phyloP scores from a whole-genome alignment of 805 yeast species.

The Nakazawaea ishiwadae region DNA sequence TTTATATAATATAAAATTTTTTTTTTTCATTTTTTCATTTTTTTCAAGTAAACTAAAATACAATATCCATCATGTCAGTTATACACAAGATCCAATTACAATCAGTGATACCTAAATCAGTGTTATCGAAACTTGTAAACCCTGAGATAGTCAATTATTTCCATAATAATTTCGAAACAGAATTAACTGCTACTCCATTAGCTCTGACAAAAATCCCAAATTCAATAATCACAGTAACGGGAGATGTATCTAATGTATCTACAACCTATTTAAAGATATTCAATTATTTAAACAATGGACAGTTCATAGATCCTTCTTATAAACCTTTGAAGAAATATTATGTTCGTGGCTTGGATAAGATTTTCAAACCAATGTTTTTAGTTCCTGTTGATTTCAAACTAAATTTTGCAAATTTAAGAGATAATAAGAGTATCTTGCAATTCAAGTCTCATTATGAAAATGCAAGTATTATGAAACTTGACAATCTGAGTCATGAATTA shows the following conservation, averaged over 20 bases:
- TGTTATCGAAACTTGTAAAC: background rate
- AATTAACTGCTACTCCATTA: background rate
- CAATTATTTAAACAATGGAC: background rate
- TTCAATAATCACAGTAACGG: background rate
- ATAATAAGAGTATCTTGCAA: background rate
- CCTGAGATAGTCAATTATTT: background rate
- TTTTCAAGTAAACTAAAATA: no score
- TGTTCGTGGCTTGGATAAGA: constrained; percentile 5
- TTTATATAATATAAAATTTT: no score
- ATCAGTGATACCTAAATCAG: background rate
- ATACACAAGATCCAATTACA: background rate
- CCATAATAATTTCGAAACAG: background rate
- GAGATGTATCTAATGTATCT: background rate
- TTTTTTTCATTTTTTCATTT: no score
- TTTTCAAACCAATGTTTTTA: constrained; percentile 6
- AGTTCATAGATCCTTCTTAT: background rate
- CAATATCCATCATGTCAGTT: no score
- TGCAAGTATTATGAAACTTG: background rate
- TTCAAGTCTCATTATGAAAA: background rate
- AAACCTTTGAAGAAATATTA: background rate
- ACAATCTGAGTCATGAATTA: background rate
- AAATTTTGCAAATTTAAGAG: background rate
- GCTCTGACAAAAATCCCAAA: constrained; percentile 3
- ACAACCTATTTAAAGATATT: background rate
- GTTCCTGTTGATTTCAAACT: background rate